phyloP scores from a whole-genome alignment of 257 asterid species.

The Ocimum tenuiflorum region DNA sequence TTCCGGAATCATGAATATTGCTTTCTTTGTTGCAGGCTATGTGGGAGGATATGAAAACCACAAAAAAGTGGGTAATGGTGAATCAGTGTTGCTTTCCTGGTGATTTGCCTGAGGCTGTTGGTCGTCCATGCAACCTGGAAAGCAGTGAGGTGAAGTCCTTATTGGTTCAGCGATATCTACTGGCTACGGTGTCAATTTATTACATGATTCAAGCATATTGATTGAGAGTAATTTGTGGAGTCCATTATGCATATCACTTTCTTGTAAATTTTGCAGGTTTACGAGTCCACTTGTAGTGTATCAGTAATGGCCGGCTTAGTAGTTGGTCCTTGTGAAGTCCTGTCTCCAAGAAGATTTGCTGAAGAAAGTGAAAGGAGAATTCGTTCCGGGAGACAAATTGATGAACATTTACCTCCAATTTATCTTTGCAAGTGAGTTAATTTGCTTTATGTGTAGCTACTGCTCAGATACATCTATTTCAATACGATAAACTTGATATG shows the following conservation, averaged over 20 bases:
- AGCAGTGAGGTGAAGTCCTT: constrained; percentile 62
- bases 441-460: constrained; percentile 17
- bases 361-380: constrained; percentile 68
- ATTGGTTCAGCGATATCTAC: background rate
- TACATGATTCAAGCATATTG: background rate
- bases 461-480: constrained; percentile 8
- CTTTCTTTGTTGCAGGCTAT: constrained; percentile 50
- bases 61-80: constrained; percentile 60
- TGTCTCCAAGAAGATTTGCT: constrained; percentile 64
- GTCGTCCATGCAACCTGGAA: constrained; percentile 88
- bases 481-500: background rate
- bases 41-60: constrained; percentile 79
- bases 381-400: constrained; percentile 32
- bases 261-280: constrained; percentile 53
- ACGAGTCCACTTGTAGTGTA: constrained; percentile 55
- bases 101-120: constrained; percentile 90
- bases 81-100: constrained; percentile 80
- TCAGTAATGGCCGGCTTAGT: constrained; percentile 61
- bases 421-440: constrained; percentile 81
- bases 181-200: background rate
- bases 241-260: background rate
- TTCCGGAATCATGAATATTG: constrained; percentile 18
- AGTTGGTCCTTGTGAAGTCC: constrained; percentile 76
- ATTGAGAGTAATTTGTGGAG: background rate
- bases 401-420: constrained; percentile 47